Conservation (phyloP, 306 rosid species). For the Cicer yamashitae region DNA sequence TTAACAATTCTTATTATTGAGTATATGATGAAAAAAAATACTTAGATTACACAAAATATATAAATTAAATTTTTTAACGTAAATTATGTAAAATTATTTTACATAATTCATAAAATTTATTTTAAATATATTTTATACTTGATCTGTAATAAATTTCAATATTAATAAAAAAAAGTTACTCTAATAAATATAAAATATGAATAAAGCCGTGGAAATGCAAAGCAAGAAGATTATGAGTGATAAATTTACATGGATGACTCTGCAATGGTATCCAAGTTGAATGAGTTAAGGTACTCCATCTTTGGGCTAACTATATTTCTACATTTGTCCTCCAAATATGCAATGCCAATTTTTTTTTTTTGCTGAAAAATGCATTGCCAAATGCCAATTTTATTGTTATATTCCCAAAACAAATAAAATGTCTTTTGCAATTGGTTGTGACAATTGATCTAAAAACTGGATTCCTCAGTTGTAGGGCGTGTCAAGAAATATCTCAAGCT, state of each 20-base stretch:
- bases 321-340: conserved; percentile 37
- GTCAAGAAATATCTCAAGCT: conserved; percentile 91
- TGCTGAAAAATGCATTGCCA: too few relatives aligned
- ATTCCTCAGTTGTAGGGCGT: conserved; percentile 88
- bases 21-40: not conserved
- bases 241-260: not conserved
- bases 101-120: not conserved
- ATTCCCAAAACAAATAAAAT: conserved; percentile 13
- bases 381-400: conserved; percentile 19
- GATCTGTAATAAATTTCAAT: not conserved
- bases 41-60: too few relatives aligned
- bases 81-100: not conserved
- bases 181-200: not conserved
- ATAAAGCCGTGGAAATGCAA: conserved; percentile 3
- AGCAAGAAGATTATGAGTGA: not conserved
- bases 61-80: not conserved
- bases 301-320: conserved; percentile 4
- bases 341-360: not conserved
- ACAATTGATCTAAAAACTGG: conserved; percentile 72
- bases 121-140: not conserved
- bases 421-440: not conserved
- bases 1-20: too few relatives aligned
- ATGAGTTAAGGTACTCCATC: conserved; percentile 1
- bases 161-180: not conserved
- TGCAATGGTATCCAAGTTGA: conserved; percentile 19